Evolutionary conservation across 192 early-diverging fungal genomes (phyloP).

Genomic region (Cladochytrium replicatum): DNA sequence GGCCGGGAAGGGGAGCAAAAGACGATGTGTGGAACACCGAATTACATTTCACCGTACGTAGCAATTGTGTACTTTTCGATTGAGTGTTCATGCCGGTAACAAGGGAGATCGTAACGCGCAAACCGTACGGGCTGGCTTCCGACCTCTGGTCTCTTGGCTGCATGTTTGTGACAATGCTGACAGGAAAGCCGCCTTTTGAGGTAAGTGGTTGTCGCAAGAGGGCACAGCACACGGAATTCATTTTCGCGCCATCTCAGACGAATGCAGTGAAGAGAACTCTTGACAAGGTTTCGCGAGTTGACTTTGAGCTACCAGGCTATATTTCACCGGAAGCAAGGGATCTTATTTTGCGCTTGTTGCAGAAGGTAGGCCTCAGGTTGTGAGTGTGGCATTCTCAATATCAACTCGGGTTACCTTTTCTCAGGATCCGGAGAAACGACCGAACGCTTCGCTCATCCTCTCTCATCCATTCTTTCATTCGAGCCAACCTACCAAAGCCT

Average conservation of each 20-base stretch:
- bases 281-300: constrained; percentile 40
- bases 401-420: constrained; percentile 1
- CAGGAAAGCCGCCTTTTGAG: constrained; percentile 62
- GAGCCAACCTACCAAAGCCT: too few relatives aligned
- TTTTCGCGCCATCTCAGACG: constrained; percentile 28
- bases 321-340: constrained; percentile 42
- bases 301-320: constrained; percentile 42
- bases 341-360: constrained; percentile 44
- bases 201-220: constrained; percentile 6
- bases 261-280: constrained; percentile 40
- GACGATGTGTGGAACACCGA: constrained; percentile 71
- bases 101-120: constrained; percentile 58
- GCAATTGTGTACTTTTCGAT: too few relatives aligned
- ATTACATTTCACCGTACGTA: constrained; percentile 65
- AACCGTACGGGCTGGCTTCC: constrained; percentile 58
- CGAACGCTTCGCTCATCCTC: too few relatives aligned
- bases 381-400: background rate
- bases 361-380: constrained; percentile 25
- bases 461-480: too few relatives aligned
- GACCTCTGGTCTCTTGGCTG: constrained; percentile 76
- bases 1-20: constrained; percentile 47
- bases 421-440: constrained; percentile 42
- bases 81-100: background rate
- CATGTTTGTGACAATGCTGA: constrained; percentile 61
- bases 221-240: background rate